Base-by-base conservation (phyloP, 768 basidiomycete species). In the Fistulinella prunicolor region DNA sequence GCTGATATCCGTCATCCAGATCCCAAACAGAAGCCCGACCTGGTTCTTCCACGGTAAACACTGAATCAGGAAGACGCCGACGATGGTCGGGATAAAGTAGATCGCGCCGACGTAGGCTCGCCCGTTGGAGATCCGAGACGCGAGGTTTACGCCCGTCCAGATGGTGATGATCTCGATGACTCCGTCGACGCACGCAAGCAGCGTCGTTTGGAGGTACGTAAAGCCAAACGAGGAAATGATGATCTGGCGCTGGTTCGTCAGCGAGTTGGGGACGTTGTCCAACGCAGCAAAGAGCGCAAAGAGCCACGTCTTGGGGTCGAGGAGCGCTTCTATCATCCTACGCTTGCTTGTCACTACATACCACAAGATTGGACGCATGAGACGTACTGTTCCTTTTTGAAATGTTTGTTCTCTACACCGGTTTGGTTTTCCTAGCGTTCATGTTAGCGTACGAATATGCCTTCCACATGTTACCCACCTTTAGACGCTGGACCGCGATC, bases 381-480 rank as follows among this genome's bases (percentile, higher is more conserved):
- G 9, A 74, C 84, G 53, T 46, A 87, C 86, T 90, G 88, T 30
- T 87, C 83, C 44, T 73, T 79, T 70, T 90, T 90, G 69, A 86
- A 90, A 44, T 75, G 75, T 57, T 90, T 91, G 60, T 87, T 89
- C 66, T 89, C 88, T 9, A 89, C 78, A 24, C 88, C 89, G 0
- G 85, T 85, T 78, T 90, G 86, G 53, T 89, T 88, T 65, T 72
- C 77, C 80, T 83, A 53, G 6, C 10, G 17, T 6, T 14, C 16
- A 17, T 32, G 12, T 54, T 6, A 51, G 16, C 9, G 12, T 9
- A 34, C 4, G 4, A 16, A 16, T 9, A 34, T 16, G 16, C 14
- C 16, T 16, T 34, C 32, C 12, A 5, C 9, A 8, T 12, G 5
- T 32, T 48, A 17, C 38, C 3, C 20, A 81, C 82, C 72, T 83